A percentile compares a stretch with the other conserved stretches of the same genome.
phyloP scores from a whole-genome alignment of 768 basidiomycete genomes.

The Boletus reticulatus region DNA sequence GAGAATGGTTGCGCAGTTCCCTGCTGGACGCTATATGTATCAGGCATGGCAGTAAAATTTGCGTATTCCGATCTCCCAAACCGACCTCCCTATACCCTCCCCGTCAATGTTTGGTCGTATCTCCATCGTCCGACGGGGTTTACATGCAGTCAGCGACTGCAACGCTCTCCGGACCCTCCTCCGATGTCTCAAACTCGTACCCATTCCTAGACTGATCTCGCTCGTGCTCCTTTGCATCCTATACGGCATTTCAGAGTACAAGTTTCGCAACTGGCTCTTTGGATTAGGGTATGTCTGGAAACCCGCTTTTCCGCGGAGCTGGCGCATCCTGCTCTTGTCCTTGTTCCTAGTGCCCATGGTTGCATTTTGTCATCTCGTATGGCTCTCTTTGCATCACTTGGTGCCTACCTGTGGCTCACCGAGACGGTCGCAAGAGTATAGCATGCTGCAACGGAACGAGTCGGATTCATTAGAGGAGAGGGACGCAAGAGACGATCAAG shows the following conservation, averaged over 20 bases:
- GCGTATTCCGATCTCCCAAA: no score
- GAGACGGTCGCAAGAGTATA: slow-evolving; percentile 4
- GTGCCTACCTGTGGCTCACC: neutral
- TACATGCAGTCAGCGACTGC: neutral
- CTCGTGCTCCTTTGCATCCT: slow-evolving; percentile 1
- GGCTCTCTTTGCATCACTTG: neutral
- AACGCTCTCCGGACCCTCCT: neutral
- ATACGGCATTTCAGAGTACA: slow-evolving; percentile 8
- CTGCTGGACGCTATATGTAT: no score
- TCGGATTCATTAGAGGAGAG: slow-evolving; percentile 2
- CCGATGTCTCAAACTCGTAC: neutral
- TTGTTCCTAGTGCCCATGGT: slow-evolving; percentile 14
- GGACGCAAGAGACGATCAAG: neutral
- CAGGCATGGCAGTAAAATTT: no score
- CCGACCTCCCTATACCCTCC: neutral
- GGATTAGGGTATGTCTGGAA: slow-evolving; percentile 6
- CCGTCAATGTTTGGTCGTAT: slow-evolving; percentile 4
- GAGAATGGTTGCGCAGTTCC: no score
- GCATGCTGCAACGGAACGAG: slow-evolving; percentile 9
- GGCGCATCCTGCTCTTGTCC: slow-evolving; percentile 14
- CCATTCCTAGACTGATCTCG: neutral
- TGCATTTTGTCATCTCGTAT: slow-evolving; percentile 5
- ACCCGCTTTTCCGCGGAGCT: slow-evolving; percentile 18
- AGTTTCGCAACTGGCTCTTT: slow-evolving; percentile 11
- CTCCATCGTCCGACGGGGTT: neutral